A percentile compares a stretch with the other conserved stretches of the same genome.
These are phyloP conservation scores for Auriscalpium microsporum DNA, from an alignment of 768 basidiomycete genomes.

Conservation along the genomic window DNA sequence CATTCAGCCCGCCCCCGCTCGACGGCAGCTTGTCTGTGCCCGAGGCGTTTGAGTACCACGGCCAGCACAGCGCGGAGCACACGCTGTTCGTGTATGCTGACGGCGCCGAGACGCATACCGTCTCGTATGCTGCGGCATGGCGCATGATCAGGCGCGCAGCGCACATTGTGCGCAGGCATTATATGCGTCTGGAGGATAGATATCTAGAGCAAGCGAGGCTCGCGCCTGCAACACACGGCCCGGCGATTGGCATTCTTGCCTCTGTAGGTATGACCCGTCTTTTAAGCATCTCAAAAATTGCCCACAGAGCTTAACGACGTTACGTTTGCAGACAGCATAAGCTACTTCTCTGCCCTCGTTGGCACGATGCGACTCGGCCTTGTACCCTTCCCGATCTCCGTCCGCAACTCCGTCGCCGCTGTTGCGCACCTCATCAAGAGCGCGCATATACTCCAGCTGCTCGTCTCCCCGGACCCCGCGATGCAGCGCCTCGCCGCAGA, in stretches of 20 bases:
- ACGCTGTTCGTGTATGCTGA: background rate
- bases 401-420: background rate
- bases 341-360: background rate
- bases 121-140: background rate
- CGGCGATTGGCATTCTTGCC: background rate
- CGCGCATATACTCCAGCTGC: slow-evolving; percentile 16
- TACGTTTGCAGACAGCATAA: background rate
- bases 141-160: background rate
- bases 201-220: too few species aligned
- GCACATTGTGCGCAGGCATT: background rate
- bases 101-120: background rate
- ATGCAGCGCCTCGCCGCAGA: slow-evolving; percentile 15
- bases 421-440: slow-evolving; percentile 24
- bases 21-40: background rate
- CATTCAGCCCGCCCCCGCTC: background rate
- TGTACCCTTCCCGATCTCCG: background rate
- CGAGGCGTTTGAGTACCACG: background rate
- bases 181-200: background rate
- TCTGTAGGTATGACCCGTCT: background rate
- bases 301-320: background rate
- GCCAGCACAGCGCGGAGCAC: background rate
- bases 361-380: background rate
- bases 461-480: slow-evolving; percentile 16
- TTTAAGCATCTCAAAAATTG: background rate
- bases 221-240: background rate